Conservation (phyloP, 805 yeast genomes). For the Candida ponderosae region DNA sequence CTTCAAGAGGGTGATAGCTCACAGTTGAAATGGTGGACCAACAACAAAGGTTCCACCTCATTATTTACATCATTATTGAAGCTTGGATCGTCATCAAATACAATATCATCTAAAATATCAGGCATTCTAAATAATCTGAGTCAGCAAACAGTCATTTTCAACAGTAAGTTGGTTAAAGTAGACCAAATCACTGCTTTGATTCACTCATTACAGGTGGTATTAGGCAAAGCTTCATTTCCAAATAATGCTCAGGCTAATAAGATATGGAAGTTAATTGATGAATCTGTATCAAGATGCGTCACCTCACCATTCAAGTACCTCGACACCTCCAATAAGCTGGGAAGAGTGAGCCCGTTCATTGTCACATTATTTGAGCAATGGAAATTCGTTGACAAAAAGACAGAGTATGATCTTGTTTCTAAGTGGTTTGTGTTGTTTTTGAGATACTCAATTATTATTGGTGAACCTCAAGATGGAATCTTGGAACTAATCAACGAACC, state of each 20-base stretch:
- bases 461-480: constrained; percentile 39
- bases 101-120: constrained; percentile 34
- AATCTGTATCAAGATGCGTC: constrained; percentile 61
- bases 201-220: constrained; percentile 32
- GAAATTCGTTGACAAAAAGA: constrained; percentile 35
- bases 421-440: constrained; percentile 46
- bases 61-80: constrained; percentile 61
- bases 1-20: constrained; percentile 45
- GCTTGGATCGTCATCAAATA: constrained; percentile 31
- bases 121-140: constrained; percentile 41
- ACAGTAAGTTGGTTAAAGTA: constrained; percentile 30
- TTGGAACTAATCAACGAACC: constrained; percentile 4
- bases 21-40: constrained; percentile 77
- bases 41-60: constrained; percentile 38
- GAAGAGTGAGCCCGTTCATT: constrained; percentile 45
- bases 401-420: constrained; percentile 18
- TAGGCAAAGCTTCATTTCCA: constrained; percentile 5
- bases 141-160: constrained; percentile 47
- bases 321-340: constrained; percentile 39
- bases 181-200: constrained; percentile 52
- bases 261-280: constrained; percentile 66
- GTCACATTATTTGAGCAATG: constrained; percentile 64
- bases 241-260: constrained; percentile 15
- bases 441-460: constrained; percentile 41
- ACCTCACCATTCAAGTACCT: constrained; percentile 80